Percentiles rank a stretch among this genome's conserved stretches.
Conservation (phyloP, 768 basidiomycete genomes). For the Macrocybe gigantea region DNA sequence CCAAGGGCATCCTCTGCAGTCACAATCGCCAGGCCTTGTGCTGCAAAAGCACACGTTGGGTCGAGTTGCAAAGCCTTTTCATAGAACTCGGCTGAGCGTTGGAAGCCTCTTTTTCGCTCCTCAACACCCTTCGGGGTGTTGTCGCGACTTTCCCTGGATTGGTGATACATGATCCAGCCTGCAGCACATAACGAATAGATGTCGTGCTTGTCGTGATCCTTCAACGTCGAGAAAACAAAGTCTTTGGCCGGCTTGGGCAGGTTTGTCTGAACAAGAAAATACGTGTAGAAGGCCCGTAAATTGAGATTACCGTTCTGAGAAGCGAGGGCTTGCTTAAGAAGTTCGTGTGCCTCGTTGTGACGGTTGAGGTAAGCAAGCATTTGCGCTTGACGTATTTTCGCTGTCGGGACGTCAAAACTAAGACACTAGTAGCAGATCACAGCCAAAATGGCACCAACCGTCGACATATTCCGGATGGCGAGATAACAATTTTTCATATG, state of each 20-base stretch:
- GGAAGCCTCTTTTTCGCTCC: constrained; percentile 74
- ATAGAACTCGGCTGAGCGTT: constrained; percentile 84
- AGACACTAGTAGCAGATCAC: background rate
- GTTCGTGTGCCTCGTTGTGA: constrained; percentile 77
- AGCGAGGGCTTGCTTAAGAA: constrained; percentile 83
- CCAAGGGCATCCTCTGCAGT: constrained; percentile 90
- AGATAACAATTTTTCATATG: constrained; percentile 81
- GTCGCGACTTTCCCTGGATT: constrained; percentile 81
- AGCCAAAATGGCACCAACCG: constrained; percentile 47
- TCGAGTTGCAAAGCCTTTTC: constrained; percentile 87
- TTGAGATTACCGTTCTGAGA: constrained; percentile 78
- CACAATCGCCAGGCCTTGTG: constrained; percentile 91
- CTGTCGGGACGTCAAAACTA: constrained; percentile 32
- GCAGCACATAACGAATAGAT: constrained; percentile 88
- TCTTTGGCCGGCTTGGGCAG: constrained; percentile 70
- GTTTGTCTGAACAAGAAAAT: constrained; percentile 83
- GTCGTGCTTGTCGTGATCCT: constrained; percentile 82
- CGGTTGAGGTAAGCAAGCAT: constrained; percentile 68
- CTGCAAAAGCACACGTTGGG: constrained; percentile 84
- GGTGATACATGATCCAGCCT: constrained; percentile 81
- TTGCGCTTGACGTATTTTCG: constrained; percentile 87
- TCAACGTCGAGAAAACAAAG: constrained; percentile 85
- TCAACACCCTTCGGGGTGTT: constrained; percentile 47
- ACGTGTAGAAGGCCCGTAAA: constrained; percentile 88
- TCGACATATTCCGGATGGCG: constrained; percentile 95